Evolutionary conservation across 106 monocot genomes (phyloP), one percentile per base, ranked within the genome.

Genomic region (Amphibolis antarctica): DNA sequence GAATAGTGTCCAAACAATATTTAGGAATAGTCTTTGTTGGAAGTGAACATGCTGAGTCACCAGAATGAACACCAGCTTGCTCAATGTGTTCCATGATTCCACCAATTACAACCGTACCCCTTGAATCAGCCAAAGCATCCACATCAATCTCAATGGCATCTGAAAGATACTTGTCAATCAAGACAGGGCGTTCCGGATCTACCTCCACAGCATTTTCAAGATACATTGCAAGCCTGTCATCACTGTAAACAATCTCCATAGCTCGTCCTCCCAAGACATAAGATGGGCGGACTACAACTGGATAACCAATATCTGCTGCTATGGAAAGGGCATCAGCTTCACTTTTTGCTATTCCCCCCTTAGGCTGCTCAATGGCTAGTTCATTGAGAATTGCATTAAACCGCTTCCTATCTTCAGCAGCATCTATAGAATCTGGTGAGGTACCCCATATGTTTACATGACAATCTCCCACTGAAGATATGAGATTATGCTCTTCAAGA

Each of bases 41-140:
- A 64, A 98, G 80, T 15, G 85, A 82, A 68, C 96, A 98, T 1
- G 96, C 96, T 14, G 96, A 98, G 50, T 98, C 90, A 17, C 96
- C 96, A 18, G 96, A 98, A 64, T 98, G 96, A 9, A 98, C 76
- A 22, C 96, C 96, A n/a, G 96, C 96, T 46, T 98, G 96, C 72
- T 98, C 96, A 30, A 90, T 98, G 65, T 98, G 96, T 77, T 98
- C 96, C 96, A 98, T 98, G 48, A 98, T 98, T 18, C 96, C 96
- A 52, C 96, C 96, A 68, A 98, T 98, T 9, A 98, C 96, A n/a
- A 91, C 96, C 56, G 63, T 77, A 10, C 96, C 96, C 45, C 66
- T 60, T 31, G 78, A 82, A 60, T 98, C 96, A n/a, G 84, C 76
- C 30, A 98, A 66, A 47, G 96, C 82, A 73, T 98, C 96, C 19